These are phyloP conservation scores for Bretschneidera sinensis DNA, from an alignment of 345 rosid species.

Conservation along the genomic window DNA sequence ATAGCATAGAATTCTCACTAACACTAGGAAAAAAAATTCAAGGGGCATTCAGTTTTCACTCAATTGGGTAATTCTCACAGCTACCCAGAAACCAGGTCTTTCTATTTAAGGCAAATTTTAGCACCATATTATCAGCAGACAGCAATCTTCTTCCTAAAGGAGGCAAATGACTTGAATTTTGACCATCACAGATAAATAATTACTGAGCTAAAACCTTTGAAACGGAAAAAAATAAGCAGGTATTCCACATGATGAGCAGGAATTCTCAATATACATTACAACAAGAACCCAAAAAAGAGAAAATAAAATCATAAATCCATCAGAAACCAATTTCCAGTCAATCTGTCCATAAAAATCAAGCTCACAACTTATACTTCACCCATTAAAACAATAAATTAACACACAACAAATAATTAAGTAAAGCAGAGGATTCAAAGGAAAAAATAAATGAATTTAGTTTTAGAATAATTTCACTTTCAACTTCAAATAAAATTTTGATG, in stretches of 20 bases:
- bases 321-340: neutral
- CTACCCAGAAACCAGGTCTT: too few species aligned
- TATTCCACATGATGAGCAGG: neutral
- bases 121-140: too few species aligned
- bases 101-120: too few species aligned
- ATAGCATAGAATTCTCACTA: too few species aligned
- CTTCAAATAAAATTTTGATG: neutral
- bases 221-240: too few species aligned
- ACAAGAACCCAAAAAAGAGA: neutral
- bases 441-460: neutral
- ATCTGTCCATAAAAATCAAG: constrained; percentile 8
- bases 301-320: neutral
- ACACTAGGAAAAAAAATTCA: too few species aligned
- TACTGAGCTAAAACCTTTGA: too few species aligned
- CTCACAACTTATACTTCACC: neutral
- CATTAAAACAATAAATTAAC: neutral
- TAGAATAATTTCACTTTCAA: constrained; percentile 9
- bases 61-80: too few species aligned
- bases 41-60: too few species aligned
- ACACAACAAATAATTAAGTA: neutral
- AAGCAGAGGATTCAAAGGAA: neutral
- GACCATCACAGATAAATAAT: too few species aligned
- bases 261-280: neutral
- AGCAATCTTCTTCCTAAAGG: too few species aligned
- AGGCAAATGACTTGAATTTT: too few species aligned